Base-by-base conservation (phyloP, 2,329 filamentous ascomycete genomes). In the Aspergillus udagawae region DNA sequence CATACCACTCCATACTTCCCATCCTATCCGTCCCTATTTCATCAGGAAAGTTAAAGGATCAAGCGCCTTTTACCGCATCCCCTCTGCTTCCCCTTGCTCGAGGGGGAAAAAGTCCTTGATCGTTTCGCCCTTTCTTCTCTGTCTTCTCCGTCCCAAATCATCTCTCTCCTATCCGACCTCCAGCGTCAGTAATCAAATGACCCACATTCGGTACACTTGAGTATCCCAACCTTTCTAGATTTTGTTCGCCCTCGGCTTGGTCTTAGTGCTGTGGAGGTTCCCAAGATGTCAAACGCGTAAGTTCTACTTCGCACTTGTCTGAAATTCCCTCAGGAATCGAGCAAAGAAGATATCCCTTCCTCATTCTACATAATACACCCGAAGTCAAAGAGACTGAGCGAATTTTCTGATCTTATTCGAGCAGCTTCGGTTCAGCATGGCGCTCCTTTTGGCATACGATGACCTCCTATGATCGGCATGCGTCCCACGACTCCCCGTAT, bases 391-490 rank as follows among this genome's bases (percentile, higher is more conserved):
- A 44, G 12, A 21, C 10, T 23, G 49, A 35, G 27, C 27, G 10
- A 44, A 29, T 57, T 25, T 23, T 5, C 35, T 42, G 32, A 28
- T 50, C 49, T 60, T 52, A 59, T 50, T 53, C 45, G 49, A 56
- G 45, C 65, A 88, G 88, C 69, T 75, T 93, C 70, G 83, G 85
- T 67, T 83, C 83, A 67, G 86, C 88, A 76, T 89, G 94, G 77
- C 89, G 89, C 77, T 90, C 89, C 61, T 93, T 99, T 79, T 99
- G 94, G 94, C 94, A 97, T 82, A 86, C 89, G 66, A 94, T 89
- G 83, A 89, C 85, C 73, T 88, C 85, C 63, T 83, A 87, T 69
- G 83, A 86, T 79, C 96, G 94, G 61, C 86, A 99, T 80, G 96
- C 94, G 63, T 88, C 87, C 60, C 90, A 89, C 81, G 91, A 99